These are phyloP conservation scores for Tylopilus balloui DNA, from an alignment of 768 basidiomycete species.

Conservation along the genomic window DNA sequence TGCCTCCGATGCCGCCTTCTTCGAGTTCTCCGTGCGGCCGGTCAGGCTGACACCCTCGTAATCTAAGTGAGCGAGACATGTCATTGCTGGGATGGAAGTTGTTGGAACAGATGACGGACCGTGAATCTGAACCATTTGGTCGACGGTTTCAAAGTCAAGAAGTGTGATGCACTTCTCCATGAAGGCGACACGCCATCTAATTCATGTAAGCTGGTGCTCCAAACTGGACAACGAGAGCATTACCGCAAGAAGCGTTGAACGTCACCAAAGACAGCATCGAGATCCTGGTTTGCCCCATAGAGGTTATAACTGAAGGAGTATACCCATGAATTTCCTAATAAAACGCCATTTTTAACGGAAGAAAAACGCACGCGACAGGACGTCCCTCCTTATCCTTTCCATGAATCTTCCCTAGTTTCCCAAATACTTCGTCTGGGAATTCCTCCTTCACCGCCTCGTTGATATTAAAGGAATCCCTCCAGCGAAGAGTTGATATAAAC, in stretches of 20 bases:
- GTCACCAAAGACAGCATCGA: slow-evolving; percentile 72
- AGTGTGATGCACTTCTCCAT: slow-evolving; percentile 63
- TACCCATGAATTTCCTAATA: too few relatives aligned
- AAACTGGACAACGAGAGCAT: background rate
- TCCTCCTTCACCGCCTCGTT: slow-evolving; percentile 55
- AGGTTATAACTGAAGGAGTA: slow-evolving; percentile 70
- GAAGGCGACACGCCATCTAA: slow-evolving; percentile 73
- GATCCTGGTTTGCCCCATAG: slow-evolving; percentile 66
- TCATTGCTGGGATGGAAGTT: background rate
- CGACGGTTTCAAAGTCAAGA: slow-evolving; percentile 70
- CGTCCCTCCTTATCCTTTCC: slow-evolving; percentile 69
- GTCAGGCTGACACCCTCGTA: slow-evolving; percentile 68
- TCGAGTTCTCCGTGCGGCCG: slow-evolving; percentile 68
- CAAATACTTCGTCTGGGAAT: slow-evolving; percentile 62
- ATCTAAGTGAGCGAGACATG: slow-evolving; percentile 38
- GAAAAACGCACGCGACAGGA: slow-evolving; percentile 58
- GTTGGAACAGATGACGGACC: slow-evolving; percentile 34
- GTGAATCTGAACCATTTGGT: slow-evolving; percentile 72
- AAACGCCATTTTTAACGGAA: too few relatives aligned
- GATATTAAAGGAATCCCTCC: slow-evolving; percentile 65
- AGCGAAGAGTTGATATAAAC: slow-evolving; percentile 63
- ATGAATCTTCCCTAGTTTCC: slow-evolving; percentile 55
- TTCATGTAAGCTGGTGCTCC: slow-evolving; percentile 5
- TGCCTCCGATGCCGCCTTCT: slow-evolving; percentile 71
- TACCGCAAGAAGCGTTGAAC: slow-evolving; percentile 72